Conservation (phyloP, 805 yeast species). For the Wickerhamomyces strasburgensis region DNA sequence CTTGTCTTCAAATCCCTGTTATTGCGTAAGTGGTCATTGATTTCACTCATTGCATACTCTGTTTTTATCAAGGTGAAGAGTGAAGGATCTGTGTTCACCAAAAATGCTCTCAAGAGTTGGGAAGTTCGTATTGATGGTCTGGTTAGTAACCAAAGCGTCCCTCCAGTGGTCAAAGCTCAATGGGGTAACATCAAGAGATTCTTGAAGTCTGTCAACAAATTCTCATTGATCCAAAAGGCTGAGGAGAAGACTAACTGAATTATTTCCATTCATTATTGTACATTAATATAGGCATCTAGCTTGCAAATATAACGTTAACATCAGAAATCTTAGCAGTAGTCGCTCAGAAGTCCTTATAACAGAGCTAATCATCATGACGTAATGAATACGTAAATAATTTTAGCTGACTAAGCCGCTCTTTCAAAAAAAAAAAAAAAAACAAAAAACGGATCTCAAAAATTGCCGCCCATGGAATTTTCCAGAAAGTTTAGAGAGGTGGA, state of each 20-base stretch:
- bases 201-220: conserved; percentile 18
- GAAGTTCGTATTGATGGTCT: conserved; percentile 64
- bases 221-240: conserved; percentile 14
- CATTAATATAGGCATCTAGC: background rate
- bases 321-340: no score
- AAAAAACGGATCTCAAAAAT: no score
- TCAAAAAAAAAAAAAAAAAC: no score
- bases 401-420: no score
- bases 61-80: conserved; percentile 71
- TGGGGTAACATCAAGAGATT: conserved; percentile 45
- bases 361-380: no score
- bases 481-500: conserved; percentile 6
- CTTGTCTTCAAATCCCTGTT: conserved; percentile 49
- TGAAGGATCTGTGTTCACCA: conserved; percentile 70
- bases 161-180: conserved; percentile 40
- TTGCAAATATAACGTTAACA: no score
- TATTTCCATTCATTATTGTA: background rate
- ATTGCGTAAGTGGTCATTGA: conserved; percentile 61
- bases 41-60: conserved; percentile 48
- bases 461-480: conserved; percentile 15
- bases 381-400: no score
- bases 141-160: conserved; percentile 47
- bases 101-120: conserved; percentile 59
- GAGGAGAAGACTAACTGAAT: conserved; percentile 11
- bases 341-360: no score